phyloP scores from a whole-genome alignment of 129 eudicot species.

The Rutidosis leptorrhynchoides region DNA sequence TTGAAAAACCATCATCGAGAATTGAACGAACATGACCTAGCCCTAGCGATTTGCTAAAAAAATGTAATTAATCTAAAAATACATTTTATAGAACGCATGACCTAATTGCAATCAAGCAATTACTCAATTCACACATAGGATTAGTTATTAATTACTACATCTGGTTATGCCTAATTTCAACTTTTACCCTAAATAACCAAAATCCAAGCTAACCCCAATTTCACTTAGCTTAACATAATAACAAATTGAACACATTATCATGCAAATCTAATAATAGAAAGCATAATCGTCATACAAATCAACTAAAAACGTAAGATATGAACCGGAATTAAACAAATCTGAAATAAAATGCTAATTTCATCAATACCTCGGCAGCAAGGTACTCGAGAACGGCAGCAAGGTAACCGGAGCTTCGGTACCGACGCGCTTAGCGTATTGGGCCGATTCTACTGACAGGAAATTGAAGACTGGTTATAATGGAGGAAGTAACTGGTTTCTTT shows the following conservation, averaged over 20 bases:
- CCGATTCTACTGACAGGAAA: conserved; percentile 45
- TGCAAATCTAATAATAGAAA: not conserved
- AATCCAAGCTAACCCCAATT: not conserved
- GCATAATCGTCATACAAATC: not conserved
- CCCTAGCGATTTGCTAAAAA: no score
- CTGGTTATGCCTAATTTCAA: not conserved
- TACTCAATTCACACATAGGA: no score
- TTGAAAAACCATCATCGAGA: no score
- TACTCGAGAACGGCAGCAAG: conserved; percentile 37
- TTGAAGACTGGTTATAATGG: no score
- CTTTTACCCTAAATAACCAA: not conserved
- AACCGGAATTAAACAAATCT: not conserved
- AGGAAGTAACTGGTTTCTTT: no score
- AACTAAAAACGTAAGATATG: not conserved
- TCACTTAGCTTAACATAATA: no score
- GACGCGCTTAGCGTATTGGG: conserved; percentile 31
- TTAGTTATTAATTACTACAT: no score
- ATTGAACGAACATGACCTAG: no score
- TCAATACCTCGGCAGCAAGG: conserved; percentile 43
- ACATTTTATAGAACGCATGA: no score
- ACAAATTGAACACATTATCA: conserved; percentile 8
- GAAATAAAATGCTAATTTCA: not conserved
- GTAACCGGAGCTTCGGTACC: conserved; percentile 42
- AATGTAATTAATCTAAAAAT: no score
- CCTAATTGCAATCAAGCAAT: no score